Base-by-base conservation (phyloP, 192 early-diverging fungal species). In the Backusella macrospora region DNA sequence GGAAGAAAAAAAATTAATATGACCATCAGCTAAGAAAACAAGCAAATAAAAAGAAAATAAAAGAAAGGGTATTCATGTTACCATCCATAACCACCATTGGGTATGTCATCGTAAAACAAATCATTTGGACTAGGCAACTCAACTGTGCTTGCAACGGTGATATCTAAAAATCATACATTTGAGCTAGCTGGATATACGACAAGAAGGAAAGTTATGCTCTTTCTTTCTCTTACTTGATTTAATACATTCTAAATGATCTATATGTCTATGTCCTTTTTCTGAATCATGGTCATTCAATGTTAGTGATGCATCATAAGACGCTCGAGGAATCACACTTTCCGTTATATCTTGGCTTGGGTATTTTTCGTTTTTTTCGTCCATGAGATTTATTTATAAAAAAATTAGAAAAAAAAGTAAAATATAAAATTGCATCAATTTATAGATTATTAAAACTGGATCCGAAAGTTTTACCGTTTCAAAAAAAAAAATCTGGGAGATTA, bases 31-130 rank as follows among this genome's bases (percentile, higher is more conserved):
- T 34, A 34, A 1, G 29, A 34, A 34, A 34, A 34, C 29, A 34
- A 34, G 2, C 29, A 34, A 34, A 34, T 34, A 34, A 34, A 34
- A 0, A 34, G 2, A 34, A 34, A 34, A n/a, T n/a, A n/a, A n/a
- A 44, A 47, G 29, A 3, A 14, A 68, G 23, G 34, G 14, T 3
- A 46, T 18, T 43, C 1, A 67, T n/a, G 23, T 62, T 62, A 71
- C 70, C 70, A 71, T 29, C 70, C 70, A 62, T 71, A 71, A 9
- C 70, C 70, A 42, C 70, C 70, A 5, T 71, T 43, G 0, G 70
- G 70, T 55, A 71, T 71, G 40, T 34, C 46, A 18, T 71, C 16
- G 42, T 71, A 71, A 16, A 71, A 71, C 10, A 15, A 38, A 16
- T 71, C n/a, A 6, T 55, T n/a, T 52, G 37, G 34, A 38, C 39